phyloP scores from a whole-genome alignment of 352 stramenopile species.

The Thraustochytrium sp. region DNA sequence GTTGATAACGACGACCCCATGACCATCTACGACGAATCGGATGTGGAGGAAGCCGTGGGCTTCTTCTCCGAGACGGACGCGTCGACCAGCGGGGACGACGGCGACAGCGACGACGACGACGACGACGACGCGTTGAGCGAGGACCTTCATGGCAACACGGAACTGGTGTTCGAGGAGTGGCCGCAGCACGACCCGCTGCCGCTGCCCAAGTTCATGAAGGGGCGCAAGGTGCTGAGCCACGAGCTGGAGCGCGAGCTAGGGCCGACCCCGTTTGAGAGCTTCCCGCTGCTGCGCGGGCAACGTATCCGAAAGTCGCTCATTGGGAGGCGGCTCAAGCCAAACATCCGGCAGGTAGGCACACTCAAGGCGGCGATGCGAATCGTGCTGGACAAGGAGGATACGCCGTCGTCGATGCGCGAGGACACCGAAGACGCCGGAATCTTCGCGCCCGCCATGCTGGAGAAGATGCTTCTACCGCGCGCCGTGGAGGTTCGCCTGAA shows the following conservation, averaged over 20 bases:
- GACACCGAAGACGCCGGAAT: not conserved
- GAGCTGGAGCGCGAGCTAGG: conserved; percentile 15
- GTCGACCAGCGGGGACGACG: conserved; percentile 4
- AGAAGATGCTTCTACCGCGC: conserved; percentile 55
- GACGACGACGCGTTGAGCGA: conserved; percentile 60
- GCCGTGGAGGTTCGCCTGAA: conserved; percentile 76
- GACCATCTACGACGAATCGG: conserved; percentile 57
- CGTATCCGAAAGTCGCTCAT: conserved; percentile 40
- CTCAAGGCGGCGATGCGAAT: conserved; percentile 26
- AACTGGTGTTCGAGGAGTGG: conserved; percentile 19
- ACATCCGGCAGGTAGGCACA: conserved; percentile 19
- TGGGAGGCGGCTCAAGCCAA: conserved; percentile 23
- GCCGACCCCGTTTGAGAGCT: not conserved
- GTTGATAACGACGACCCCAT: conserved; percentile 54
- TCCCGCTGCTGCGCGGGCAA: conserved; percentile 16
- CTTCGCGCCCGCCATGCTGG: not conserved
- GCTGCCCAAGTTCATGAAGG: conserved; percentile 30
- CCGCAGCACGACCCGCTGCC: conserved; percentile 21
- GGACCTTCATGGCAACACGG: not conserved
- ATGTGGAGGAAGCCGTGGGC: conserved; percentile 47
- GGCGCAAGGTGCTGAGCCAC: not conserved
- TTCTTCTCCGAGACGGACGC: not conserved
- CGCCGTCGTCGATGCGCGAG: not conserved
- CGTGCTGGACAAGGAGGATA: not conserved
- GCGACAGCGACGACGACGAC: conserved; percentile 55